Percentiles rank a stretch among this genome's conserved stretches.
These are phyloP conservation scores for Puccinia coronata DNA, from an alignment of 1,284 basidiomycete genomes.

Conservation along the genomic window DNA sequence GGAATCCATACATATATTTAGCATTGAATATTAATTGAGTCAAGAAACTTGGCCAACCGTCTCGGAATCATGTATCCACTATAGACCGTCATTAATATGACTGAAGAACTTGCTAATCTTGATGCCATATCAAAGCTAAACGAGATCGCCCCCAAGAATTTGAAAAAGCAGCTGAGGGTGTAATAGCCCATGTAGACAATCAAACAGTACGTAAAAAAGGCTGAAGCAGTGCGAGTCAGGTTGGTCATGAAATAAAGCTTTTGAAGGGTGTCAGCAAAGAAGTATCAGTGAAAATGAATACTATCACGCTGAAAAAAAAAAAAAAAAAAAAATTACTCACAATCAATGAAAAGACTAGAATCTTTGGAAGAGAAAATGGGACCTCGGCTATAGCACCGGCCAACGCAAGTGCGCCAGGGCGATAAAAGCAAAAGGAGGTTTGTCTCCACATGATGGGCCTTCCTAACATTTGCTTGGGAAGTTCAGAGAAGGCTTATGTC, in stretches of 20 bases:
- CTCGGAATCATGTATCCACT: conserved; percentile 57
- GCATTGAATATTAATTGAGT: background rate
- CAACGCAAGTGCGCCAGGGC: conserved; percentile 71
- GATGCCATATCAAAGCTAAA: conserved; percentile 63
- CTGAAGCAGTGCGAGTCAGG: conserved; percentile 60
- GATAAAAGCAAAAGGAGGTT: conserved; percentile 76
- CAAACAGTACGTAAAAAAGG: conserved; percentile 62
- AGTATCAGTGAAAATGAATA: background rate
- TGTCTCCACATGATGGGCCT: conserved; percentile 68
- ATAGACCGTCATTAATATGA: conserved; percentile 46
- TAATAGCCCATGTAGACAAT: conserved; percentile 55
- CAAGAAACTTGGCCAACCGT: conserved; percentile 54
- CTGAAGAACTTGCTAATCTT: conserved; percentile 61
- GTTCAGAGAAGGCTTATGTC: conserved; percentile 59
- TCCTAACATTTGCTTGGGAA: conserved; percentile 60
- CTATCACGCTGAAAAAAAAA: conserved; percentile 22
- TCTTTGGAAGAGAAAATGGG: conserved; percentile 62
- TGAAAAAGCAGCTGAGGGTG: conserved; percentile 60
- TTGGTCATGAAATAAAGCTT: conserved; percentile 60
- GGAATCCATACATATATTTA: too few relatives aligned
- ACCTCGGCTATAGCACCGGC: conserved; percentile 64
- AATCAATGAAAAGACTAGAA: conserved; percentile 62
- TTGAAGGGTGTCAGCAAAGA: background rate
- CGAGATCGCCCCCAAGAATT: conserved; percentile 61
- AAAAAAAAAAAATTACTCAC: conserved; percentile 59